These are phyloP conservation scores for Litchi chinensis DNA, from an alignment of 345 rosid species.

Conservation along the genomic window DNA sequence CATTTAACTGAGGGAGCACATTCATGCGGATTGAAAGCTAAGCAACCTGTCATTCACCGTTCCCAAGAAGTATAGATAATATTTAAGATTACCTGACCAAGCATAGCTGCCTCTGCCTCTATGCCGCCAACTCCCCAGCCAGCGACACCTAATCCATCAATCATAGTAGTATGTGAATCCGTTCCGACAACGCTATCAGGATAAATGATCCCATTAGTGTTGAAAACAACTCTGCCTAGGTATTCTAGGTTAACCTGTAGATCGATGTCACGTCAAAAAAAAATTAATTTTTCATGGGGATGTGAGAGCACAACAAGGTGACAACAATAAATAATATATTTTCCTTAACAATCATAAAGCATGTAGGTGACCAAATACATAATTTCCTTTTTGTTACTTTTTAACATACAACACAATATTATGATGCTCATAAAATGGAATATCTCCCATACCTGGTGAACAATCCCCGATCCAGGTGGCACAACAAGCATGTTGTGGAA, in stretches of 20 bases:
- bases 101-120: constrained; percentile 97
- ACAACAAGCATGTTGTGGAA: constrained; percentile 94
- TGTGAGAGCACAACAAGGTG: neutral
- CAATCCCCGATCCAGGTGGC: constrained; percentile 97
- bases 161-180: constrained; percentile 95
- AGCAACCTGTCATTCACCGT: neutral
- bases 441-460: constrained; percentile 69
- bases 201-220: constrained; percentile 71
- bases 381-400: neutral
- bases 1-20: neutral
- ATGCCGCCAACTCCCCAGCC: constrained; percentile 99
- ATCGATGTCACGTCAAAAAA: constrained; percentile 20
- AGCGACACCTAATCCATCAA: constrained; percentile 97
- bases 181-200: constrained; percentile 98
- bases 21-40: neutral
- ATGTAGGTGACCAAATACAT: neutral
- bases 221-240: constrained; percentile 93
- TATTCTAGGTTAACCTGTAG: constrained; percentile 87
- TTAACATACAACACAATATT: neutral
- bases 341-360: neutral
- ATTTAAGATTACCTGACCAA: constrained; percentile 70
- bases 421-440: neutral
- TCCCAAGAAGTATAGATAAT: neutral
- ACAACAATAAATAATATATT: neutral
- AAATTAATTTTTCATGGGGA: neutral